Percentiles rank a stretch among this genome's conserved stretches.
Evolutionary conservation across 164 flowering plant genomes (phyloP).

Genomic region (Malania oleifera): DNA sequence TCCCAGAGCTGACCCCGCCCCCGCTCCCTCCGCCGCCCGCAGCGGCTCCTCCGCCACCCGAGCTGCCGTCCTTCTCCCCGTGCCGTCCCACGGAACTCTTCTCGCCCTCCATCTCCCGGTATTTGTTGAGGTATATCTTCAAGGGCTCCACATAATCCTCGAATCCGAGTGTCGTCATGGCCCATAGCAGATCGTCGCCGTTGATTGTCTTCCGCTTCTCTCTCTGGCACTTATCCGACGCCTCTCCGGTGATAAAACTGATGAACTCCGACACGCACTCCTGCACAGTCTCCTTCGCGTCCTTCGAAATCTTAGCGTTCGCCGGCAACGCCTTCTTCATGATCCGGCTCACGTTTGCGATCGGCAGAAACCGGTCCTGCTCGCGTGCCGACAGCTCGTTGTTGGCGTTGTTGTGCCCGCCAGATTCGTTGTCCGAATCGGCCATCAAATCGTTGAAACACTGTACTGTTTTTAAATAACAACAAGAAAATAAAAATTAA

Average conservation of each 20-base stretch:
- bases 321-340: conserved; percentile 60
- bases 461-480: too few species aligned
- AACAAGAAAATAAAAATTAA: too few species aligned
- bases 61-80: conserved; percentile 18
- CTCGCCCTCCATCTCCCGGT: conserved; percentile 46
- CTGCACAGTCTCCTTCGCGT: conserved; percentile 59
- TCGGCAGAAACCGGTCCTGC: conserved; percentile 48
- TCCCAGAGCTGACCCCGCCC: conserved; percentile 8
- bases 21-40: conserved; percentile 10
- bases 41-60: conserved; percentile 2
- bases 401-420: conserved; percentile 24
- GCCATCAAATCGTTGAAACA: conserved; percentile 33
- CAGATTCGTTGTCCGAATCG: conserved; percentile 40
- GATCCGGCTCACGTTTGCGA: conserved; percentile 49
- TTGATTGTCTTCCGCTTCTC: conserved; percentile 52
- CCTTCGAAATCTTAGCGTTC: conserved; percentile 54
- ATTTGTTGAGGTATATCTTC: conserved; percentile 40
- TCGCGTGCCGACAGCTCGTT: conserved; percentile 29
- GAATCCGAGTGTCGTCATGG: conserved; percentile 44
- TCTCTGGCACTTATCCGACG: conserved; percentile 55
- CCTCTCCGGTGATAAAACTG: conserved; percentile 57
- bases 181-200: conserved; percentile 47
- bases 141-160: conserved; percentile 51
- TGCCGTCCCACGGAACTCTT: conserved; percentile 21
- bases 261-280: conserved; percentile 63